These are phyloP conservation scores for Rosa lucieae DNA, from an alignment of 306 rosid species.

Conservation along the genomic window DNA sequence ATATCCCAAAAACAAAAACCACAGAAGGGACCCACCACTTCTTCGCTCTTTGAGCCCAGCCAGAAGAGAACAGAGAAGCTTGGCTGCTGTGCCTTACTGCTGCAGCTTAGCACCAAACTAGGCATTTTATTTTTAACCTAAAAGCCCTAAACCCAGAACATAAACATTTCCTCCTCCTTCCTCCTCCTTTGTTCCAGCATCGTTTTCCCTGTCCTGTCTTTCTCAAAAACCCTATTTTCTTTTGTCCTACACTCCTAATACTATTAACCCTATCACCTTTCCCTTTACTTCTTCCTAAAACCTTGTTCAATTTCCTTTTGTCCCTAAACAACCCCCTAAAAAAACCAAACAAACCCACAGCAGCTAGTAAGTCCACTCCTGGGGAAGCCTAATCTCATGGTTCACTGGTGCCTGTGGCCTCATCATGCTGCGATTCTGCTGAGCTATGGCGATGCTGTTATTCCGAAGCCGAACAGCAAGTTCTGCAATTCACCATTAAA, in stretches of 20 bases:
- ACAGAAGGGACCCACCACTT: slow-evolving; percentile 12
- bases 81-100: neutral
- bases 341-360: neutral
- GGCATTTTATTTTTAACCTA: slow-evolving; percentile 19
- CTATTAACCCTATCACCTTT: slow-evolving; percentile 6
- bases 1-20: slow-evolving; percentile 15
- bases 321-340: slow-evolving; percentile 6
- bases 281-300: neutral
- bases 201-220: slow-evolving; percentile 4
- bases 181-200: neutral
- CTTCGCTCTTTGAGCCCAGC: slow-evolving; percentile 10
- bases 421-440: slow-evolving; percentile 37
- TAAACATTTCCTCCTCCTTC: neutral
- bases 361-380: slow-evolving; percentile 68
- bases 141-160: slow-evolving; percentile 17
- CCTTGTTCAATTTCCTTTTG: neutral
- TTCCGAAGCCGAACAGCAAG: slow-evolving; percentile 17
- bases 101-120: neutral
- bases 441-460: slow-evolving; percentile 13
- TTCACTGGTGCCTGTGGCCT: slow-evolving; percentile 34
- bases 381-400: slow-evolving; percentile 66
- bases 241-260: slow-evolving; percentile 10
- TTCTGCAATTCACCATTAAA: slow-evolving; percentile 20
- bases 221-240: slow-evolving; percentile 1
- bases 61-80: slow-evolving; percentile 16